Conservation (phyloP, 1,284 basidiomycete species). For the Heterobasidion annosum region DNA sequence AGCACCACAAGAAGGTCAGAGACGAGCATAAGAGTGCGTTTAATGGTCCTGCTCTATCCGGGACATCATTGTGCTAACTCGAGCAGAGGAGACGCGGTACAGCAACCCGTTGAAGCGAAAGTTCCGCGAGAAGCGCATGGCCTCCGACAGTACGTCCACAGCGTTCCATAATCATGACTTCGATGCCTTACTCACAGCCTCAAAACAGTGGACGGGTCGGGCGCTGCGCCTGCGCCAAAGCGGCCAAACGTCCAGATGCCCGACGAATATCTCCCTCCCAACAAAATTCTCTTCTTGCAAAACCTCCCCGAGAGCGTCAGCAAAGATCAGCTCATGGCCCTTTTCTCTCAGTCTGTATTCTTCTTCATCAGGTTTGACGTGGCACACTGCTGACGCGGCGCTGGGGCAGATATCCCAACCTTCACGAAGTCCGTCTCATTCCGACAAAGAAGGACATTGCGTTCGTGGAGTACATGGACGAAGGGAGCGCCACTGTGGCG, state of each 20-base stretch:
- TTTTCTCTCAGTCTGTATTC: conserved; percentile 76
- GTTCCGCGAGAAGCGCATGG: conserved; percentile 70
- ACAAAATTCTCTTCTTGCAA: conserved; percentile 98
- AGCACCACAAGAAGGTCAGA: conserved; percentile 68
- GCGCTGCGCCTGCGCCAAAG: conserved; percentile 56
- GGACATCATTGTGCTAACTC: not conserved
- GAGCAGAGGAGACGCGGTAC: conserved; percentile 67
- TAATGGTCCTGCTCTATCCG: conserved; percentile 1
- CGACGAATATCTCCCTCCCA: conserved; percentile 98
- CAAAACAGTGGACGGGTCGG: conserved; percentile 59
- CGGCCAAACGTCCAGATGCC: conserved; percentile 90
- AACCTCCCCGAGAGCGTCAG: conserved; percentile 88
- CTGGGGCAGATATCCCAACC: conserved; percentile 69
- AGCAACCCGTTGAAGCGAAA: conserved; percentile 85
- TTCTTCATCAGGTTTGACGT: not conserved
- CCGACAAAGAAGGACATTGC: conserved; percentile 94
- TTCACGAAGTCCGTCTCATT: conserved; percentile 94
- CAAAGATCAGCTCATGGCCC: conserved; percentile 80
- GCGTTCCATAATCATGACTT: conserved; percentile 3
- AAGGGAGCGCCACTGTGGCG: conserved; percentile 79
- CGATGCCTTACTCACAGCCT: not conserved
- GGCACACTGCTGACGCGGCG: conserved; percentile 5
- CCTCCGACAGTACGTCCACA: conserved; percentile 53
- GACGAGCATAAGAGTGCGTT: conserved; percentile 75
- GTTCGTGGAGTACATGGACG: conserved; percentile 93